Conservation (phyloP, 1,139 yeast genomes). For the Sugiyamaella paludigena region DNA sequence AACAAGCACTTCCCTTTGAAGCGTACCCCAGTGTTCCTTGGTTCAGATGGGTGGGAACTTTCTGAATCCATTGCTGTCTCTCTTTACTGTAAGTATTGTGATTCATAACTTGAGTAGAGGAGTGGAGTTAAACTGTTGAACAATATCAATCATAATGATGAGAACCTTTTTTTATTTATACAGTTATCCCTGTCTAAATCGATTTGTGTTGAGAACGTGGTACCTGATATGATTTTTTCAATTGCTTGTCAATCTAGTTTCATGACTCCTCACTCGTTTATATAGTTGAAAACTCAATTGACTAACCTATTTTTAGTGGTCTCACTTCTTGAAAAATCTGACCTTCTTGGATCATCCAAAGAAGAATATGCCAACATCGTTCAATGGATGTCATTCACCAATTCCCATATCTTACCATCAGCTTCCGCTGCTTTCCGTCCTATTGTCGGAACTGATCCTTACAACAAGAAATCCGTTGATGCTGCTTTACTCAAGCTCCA, state of each 20-base stretch:
- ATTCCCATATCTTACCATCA: constrained; percentile 60
- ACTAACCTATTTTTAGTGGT: constrained; percentile 28
- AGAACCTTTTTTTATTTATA: constrained; percentile 48
- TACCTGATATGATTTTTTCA: constrained; percentile 10
- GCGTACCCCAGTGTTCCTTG: constrained; percentile 75
- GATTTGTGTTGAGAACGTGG: constrained; percentile 63
- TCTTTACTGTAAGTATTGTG: constrained; percentile 40
- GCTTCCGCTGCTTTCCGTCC: constrained; percentile 44
- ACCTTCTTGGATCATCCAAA: constrained; percentile 61
- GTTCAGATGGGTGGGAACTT: constrained; percentile 75
- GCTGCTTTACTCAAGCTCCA: constrained; percentile 47
- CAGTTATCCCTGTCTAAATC: constrained; percentile 95
- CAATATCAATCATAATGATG: constrained; percentile 48
- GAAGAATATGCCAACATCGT: constrained; percentile 69
- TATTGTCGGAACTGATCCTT: constrained; percentile 53
- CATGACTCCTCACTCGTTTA: background rate
- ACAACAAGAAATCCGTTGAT: constrained; percentile 80
- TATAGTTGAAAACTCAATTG: too few species aligned
- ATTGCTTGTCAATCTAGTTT: background rate
- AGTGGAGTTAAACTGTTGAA: constrained; percentile 15
- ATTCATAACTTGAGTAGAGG: background rate
- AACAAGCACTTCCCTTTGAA: constrained; percentile 66
- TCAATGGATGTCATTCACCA: constrained; percentile 80
- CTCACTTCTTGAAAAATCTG: constrained; percentile 32
- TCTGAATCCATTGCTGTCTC: constrained; percentile 75